These are phyloP conservation scores for Sclerotinia trifoliorum DNA, from an alignment of 2,329 filamentous ascomycete species.

Conservation along the genomic window DNA sequence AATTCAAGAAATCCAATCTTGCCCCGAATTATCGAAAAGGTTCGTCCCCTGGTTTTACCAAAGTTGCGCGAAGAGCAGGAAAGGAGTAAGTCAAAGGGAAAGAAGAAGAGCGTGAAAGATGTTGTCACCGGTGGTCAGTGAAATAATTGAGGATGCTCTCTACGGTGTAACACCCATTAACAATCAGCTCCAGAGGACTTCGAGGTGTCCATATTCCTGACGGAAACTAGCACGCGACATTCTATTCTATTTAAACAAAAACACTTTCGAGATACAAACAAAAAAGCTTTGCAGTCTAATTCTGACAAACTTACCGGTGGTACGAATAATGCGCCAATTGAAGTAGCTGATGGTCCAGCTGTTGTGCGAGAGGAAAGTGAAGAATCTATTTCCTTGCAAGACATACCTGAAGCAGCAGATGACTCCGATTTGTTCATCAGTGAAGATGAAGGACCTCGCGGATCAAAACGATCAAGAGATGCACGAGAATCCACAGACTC, in stretches of 20 bases:
- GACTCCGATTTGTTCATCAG: constrained; percentile 40
- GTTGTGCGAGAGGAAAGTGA: constrained; percentile 35
- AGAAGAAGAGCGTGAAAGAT: constrained; percentile 73
- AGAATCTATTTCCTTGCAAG: constrained; percentile 29
- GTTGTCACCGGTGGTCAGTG: constrained; percentile 70
- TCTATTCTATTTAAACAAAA: constrained; percentile 85
- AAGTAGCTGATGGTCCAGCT: constrained; percentile 38
- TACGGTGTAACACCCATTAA: constrained; percentile 26
- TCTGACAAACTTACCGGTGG: constrained; percentile 60
- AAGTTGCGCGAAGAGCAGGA: constrained; percentile 88
- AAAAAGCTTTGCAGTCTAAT: constrained; percentile 49
- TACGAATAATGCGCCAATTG: constrained; percentile 50
- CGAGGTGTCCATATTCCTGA: constrained; percentile 91
- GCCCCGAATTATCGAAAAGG: constrained; percentile 76
- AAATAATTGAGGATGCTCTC: neutral
- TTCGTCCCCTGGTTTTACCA: constrained; percentile 82
- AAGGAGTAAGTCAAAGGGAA: constrained; percentile 56
- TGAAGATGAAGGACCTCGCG: constrained; percentile 36
- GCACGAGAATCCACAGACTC: constrained; percentile 33
- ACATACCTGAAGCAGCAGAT: constrained; percentile 33
- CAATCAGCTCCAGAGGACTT: constrained; percentile 70
- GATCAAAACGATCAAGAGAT: constrained; percentile 37
- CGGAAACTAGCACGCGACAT: constrained; percentile 80
- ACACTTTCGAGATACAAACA: constrained; percentile 62
- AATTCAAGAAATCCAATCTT: constrained; percentile 74